Conservation (phyloP, 306 rosid species). For the Astragalus membranaceus region DNA sequence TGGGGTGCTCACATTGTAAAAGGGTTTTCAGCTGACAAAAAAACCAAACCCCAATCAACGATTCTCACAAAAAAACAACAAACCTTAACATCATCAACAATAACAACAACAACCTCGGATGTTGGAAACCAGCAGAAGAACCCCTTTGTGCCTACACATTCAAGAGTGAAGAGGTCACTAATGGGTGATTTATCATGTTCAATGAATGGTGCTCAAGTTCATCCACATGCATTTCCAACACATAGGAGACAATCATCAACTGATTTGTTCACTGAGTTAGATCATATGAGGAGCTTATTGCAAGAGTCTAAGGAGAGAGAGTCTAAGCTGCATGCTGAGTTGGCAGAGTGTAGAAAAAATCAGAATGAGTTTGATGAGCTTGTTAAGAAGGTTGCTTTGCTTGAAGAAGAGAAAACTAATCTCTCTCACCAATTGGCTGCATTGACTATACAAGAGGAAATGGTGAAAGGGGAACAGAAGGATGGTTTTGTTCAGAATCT, state of each 20-base stretch:
- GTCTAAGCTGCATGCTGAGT: constrained; percentile 67
- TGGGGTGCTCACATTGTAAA: constrained; percentile 97
- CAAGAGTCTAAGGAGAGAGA: constrained; percentile 87
- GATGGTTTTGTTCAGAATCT: constrained; percentile 28
- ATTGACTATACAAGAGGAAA: constrained; percentile 30
- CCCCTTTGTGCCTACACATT: constrained; percentile 37
- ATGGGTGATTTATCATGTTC: constrained; percentile 76
- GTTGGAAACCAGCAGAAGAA: constrained; percentile 39
- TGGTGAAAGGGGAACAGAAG: constrained; percentile 25
- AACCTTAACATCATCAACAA: constrained; percentile 1
- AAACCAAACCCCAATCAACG: constrained; percentile 35
- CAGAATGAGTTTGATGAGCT: constrained; percentile 52
- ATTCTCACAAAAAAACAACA: constrained; percentile 37
- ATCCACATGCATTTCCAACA: constrained; percentile 52
- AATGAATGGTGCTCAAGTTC: constrained; percentile 51
- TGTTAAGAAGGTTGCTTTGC: constrained; percentile 34
- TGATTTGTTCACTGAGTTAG: constrained; percentile 82
- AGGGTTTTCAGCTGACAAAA: constrained; percentile 75
- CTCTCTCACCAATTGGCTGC: constrained; percentile 50
- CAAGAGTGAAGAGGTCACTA: constrained; percentile 74
- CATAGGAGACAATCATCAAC: constrained; percentile 91
- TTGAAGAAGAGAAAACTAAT: constrained; percentile 57
- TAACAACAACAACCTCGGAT: constrained; percentile 30
- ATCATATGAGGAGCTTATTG: constrained; percentile 68
- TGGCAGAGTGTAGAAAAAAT: constrained; percentile 47